Evolutionary conservation across 1,284 basidiomycete species (phyloP).

Genomic region (Heliocybe sulcata): DNA sequence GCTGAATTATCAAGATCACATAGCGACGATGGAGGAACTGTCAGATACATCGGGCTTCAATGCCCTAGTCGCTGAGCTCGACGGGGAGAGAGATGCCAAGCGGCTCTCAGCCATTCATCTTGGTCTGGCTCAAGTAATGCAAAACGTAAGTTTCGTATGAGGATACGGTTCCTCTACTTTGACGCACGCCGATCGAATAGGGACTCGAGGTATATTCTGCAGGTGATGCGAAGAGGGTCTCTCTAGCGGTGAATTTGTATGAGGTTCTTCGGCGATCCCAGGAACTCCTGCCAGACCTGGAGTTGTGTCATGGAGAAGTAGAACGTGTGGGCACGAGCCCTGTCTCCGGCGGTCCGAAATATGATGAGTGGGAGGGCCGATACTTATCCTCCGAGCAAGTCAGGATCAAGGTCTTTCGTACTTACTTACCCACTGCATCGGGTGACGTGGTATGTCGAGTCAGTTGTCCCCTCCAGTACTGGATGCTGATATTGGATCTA

Average conservation of each 20-base stretch:
- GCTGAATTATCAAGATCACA: too few species aligned
- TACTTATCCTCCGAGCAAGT: slow-evolving; percentile 47
- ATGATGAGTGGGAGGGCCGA: slow-evolving; percentile 45
- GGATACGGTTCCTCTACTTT: neutral
- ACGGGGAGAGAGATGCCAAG: neutral
- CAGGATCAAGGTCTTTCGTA: slow-evolving; percentile 45
- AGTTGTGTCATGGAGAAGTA: slow-evolving; percentile 44
- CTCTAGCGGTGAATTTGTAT: neutral
- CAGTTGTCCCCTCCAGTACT: neutral
- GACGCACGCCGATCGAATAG: neutral
- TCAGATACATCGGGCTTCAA: too few species aligned
- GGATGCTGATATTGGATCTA: neutral
- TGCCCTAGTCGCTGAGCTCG: neutral
- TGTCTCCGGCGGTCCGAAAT: slow-evolving; percentile 39
- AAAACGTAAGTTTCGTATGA: neutral
- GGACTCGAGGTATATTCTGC: neutral
- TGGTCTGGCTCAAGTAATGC: neutral
- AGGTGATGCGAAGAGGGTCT: neutral
- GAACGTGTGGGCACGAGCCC: slow-evolving; percentile 30
- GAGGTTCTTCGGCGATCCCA: neutral
- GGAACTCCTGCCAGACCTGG: slow-evolving; percentile 35
- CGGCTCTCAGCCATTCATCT: too few species aligned
- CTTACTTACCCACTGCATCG: slow-evolving; percentile 35
- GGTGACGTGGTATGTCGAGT: slow-evolving; percentile 22
- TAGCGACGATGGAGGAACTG: too few species aligned